Conservation (phyloP, 768 basidiomycete species). For the Russula sp. region DNA sequence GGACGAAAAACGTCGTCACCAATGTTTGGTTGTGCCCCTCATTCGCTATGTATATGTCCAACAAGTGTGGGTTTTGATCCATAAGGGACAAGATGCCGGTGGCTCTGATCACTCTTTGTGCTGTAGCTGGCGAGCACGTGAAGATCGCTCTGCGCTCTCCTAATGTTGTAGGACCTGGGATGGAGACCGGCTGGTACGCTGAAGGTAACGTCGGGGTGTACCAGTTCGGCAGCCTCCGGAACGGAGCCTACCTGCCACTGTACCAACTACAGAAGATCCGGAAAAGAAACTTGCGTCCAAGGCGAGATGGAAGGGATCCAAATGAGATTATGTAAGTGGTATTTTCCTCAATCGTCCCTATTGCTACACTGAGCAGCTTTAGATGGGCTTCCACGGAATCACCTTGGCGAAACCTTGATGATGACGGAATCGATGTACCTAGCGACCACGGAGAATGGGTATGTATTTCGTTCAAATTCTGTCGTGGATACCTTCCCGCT, state of each 20-base stretch:
- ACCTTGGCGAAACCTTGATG: constrained; percentile 10
- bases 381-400: constrained; percentile 8
- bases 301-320: constrained; percentile 11
- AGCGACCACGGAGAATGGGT: constrained; percentile 5
- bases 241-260: constrained; percentile 6
- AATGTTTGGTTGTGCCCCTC: constrained; percentile 8
- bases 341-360: background rate
- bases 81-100: background rate
- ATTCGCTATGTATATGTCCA: constrained; percentile 17
- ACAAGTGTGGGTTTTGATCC: constrained; percentile 1
- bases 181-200: constrained; percentile 13
- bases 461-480: background rate
- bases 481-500: background rate
- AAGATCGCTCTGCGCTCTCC: constrained; percentile 12
- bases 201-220: constrained; percentile 16
- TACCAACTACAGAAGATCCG: constrained; percentile 4
- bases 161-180: background rate
- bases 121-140: constrained; percentile 8
- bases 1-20: constrained; percentile 11
- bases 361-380: background rate
- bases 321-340: constrained; percentile 5
- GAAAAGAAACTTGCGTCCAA: constrained; percentile 1
- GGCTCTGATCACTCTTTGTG: background rate
- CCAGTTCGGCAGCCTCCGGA: constrained; percentile 13
- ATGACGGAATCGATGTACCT: constrained; percentile 4